These are phyloP conservation scores for Hondaea fermentalgiana DNA, from an alignment of 108 stramenopile genomes.

Conservation along the genomic window DNA sequence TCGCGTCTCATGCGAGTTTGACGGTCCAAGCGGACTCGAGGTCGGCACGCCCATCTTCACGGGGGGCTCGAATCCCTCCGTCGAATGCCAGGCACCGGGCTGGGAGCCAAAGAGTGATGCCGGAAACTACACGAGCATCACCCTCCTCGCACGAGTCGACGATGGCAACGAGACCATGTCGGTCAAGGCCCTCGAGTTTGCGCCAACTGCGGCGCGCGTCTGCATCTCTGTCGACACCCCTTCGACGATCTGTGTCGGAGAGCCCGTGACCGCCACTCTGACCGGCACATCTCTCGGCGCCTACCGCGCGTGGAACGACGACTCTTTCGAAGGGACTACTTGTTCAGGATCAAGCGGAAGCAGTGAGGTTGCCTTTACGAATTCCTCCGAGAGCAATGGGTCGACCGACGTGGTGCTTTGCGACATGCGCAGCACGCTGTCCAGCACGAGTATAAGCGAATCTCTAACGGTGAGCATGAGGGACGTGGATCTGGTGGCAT, in stretches of 20 bases:
- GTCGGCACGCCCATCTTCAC: not conserved
- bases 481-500: not conserved
- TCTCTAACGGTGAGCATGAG: not conserved
- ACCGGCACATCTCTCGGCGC: not conserved
- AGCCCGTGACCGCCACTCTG: not conserved
- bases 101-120: not conserved
- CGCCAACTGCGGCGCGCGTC: not conserved
- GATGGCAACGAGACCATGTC: not conserved
- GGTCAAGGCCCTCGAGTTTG: not conserved
- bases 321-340: not conserved
- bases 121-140: not conserved
- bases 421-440: not conserved
- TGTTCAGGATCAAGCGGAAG: not conserved
- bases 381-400: not conserved
- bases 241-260: not conserved
- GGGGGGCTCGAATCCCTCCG: not conserved
- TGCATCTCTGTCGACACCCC: not conserved
- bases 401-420: not conserved
- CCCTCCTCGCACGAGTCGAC: not conserved
- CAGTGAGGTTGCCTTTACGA: not conserved
- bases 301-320: not conserved
- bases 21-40: not conserved
- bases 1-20: not conserved
- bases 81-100: not conserved
- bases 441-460: not conserved